Evolutionary conservation across 2,329 filamentous ascomycete species (phyloP), one percentile per base, ranked within the genome.

Genomic region (Ophiostoma perfectum): DNA sequence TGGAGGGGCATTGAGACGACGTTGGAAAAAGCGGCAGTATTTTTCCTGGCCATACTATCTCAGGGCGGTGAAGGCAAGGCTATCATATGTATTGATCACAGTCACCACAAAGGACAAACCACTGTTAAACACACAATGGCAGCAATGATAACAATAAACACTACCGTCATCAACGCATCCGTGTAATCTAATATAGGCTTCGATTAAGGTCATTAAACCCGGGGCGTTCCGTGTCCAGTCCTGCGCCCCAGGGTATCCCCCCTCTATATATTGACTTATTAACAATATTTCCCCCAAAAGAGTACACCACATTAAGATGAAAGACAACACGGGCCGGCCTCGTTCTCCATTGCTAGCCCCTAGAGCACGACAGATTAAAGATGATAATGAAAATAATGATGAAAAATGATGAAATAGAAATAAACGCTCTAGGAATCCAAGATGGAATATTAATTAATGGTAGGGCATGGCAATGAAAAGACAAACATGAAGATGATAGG

Each of bases 261-360:
- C 27, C 14, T 60, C 49, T 60, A 60, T 60, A 27, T 60, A 3
- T 38, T 60, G 18, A 60, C 55, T 60, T 12, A 27, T 27, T 1
- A 27, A 27, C 27, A 27, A 27, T 27, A 27, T 27, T 27, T 27
- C 27, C 27, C 27, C 11, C 55, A 60, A 60, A 27, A 27, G 27
- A 27, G 27, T 27, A 27, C 27, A 27, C 27, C 55, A 60, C 55
- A 60, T 60, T 60, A 60, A 70, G 68, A 27, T 68, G 70, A 52
- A 60, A 70, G 70, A 68, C 66, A 67, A 39, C 45, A 47, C 36
- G 9, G 47, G 65, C 67, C 55, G 62, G 60, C 69, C 52, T 41
- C 38, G 55, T 27, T 49, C 12, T 39, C 64, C 18, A n/a, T 62
- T 62, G 58, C 58, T 27, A 27, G 38, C 66, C 45, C 60, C 45